Evolutionary conservation across 768 basidiomycete genomes (phyloP), one percentile per base, ranked within the genome.

Genomic region (Lenzites betulinus): DNA sequence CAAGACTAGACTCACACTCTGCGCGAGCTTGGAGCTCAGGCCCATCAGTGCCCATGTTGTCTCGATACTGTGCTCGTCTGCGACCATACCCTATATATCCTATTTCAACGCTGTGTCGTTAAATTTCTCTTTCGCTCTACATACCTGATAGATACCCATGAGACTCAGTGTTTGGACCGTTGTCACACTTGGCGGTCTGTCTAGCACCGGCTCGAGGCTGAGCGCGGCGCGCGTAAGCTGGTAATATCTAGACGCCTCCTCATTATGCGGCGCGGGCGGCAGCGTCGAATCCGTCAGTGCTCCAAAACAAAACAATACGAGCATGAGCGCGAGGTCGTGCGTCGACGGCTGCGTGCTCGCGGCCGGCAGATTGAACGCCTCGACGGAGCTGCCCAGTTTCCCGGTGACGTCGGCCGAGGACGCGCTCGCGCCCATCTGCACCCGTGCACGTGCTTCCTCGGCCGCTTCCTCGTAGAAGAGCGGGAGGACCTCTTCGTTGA

Each of bases 171-270:
- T 42, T 39, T 57, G 56, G 25, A 57, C 56, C 18, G 56, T 57
- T 3, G 56, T 57, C 6, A 90, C 84, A n/a, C 83, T 83, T 0
- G 89, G 88, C 0, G 89, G 85, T 7, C 87, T 77, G 53, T 90
- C 89, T 55, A 89, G 66, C 2, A 90, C 82, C 1, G 87, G 87
- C 65, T 89, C 85, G 25, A 90, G 70, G 36, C 81, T 84, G 67
- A 92, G 67, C 22, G 88, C 81, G 1, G 84, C 87, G 57, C 88
- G 83, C 7, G 86, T 81, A 28, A 91, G 76, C 46, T 84, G 74
- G 55, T 78, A 82, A 54, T 79, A 78, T 60, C 73, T 68, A 62
- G 80, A 76, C 12, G 80, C 78, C 43, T 78, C 76, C 23, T 54
- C 51, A 33, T 70, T 71, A 53, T 73, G 54, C n/a, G 77, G 67